phyloP scores from a whole-genome alignment of 2,329 filamentous ascomycete genomes.

The Botrytis fragariae region DNA sequence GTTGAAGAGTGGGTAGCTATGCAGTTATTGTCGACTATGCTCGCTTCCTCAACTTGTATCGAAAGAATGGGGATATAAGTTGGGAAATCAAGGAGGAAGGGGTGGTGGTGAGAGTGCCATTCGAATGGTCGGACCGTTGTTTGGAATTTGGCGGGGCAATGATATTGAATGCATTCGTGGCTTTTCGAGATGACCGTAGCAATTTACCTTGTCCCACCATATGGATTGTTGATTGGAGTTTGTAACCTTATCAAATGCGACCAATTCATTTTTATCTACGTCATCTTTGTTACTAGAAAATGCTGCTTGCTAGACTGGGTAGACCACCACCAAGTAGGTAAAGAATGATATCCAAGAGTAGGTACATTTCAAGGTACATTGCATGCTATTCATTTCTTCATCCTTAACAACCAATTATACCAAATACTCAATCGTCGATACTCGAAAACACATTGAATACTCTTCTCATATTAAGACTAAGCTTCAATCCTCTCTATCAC shows the following conservation, averaged over 20 bases:
- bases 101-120: background rate
- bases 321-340: background rate
- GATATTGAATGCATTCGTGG: constrained; percentile 16
- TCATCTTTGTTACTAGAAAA: constrained; percentile 1
- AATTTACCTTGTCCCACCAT: background rate
- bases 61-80: background rate
- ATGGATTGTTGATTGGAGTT: background rate
- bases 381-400: background rate
- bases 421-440: background rate
- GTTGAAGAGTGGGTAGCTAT: background rate
- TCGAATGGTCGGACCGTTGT: background rate
- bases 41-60: background rate
- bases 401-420: background rate
- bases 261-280: background rate
- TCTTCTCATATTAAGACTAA: background rate
- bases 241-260: background rate
- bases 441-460: background rate
- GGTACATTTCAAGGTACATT: background rate
- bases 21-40: background rate
- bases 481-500: constrained; percentile 9
- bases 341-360: background rate
- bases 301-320: background rate
- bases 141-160: constrained; percentile 1
- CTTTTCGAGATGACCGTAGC: background rate
- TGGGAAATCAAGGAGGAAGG: background rate